phyloP scores from a whole-genome alignment of 2,329 filamentous ascomycete genomes.

The Claviceps citrina region DNA sequence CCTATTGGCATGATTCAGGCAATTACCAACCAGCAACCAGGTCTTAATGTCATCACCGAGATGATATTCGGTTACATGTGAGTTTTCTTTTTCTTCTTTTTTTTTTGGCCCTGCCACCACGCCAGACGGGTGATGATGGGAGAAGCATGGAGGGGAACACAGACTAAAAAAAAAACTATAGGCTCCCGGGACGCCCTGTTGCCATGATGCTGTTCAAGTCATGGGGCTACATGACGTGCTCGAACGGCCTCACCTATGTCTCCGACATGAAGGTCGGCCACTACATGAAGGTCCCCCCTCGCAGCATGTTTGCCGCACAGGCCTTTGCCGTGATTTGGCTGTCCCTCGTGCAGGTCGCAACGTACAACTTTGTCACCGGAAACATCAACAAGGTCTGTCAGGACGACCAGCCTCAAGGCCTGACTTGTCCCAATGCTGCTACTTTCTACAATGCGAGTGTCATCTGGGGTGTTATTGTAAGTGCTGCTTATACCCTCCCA shows the following conservation, averaged over 20 bases:
- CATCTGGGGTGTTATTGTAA: conserved; percentile 42
- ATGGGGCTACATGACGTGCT: conserved; percentile 27
- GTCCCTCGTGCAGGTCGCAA: conserved; percentile 19
- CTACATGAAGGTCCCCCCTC: conserved; percentile 36
- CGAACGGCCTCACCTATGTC: conserved; percentile 28
- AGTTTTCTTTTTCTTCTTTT: neutral
- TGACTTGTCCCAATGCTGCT: conserved; percentile 38
- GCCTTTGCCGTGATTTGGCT: conserved; percentile 21
- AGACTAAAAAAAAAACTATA: neutral
- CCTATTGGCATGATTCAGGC: conserved; percentile 29
- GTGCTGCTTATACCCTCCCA: no score
- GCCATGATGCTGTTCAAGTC: conserved; percentile 34
- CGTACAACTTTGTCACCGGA: conserved; percentile 22
- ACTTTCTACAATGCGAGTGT: conserved; percentile 44
- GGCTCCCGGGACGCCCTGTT: conserved; percentile 26
- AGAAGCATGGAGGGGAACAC: no score
- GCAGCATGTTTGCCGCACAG: conserved; percentile 30
- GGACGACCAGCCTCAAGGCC: conserved; percentile 28
- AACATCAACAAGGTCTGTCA: conserved; percentile 38
- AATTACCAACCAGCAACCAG: conserved; percentile 30
- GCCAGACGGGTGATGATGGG: no score
- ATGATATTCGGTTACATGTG: conserved; percentile 31
- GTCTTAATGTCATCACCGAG: conserved; percentile 31
- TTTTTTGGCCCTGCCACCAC: no score
- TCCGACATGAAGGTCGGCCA: conserved; percentile 34